These are phyloP conservation scores for Aspergillus costaricaensis DNA, from an alignment of 2,329 filamentous ascomycete genomes.

Conservation along the genomic window DNA sequence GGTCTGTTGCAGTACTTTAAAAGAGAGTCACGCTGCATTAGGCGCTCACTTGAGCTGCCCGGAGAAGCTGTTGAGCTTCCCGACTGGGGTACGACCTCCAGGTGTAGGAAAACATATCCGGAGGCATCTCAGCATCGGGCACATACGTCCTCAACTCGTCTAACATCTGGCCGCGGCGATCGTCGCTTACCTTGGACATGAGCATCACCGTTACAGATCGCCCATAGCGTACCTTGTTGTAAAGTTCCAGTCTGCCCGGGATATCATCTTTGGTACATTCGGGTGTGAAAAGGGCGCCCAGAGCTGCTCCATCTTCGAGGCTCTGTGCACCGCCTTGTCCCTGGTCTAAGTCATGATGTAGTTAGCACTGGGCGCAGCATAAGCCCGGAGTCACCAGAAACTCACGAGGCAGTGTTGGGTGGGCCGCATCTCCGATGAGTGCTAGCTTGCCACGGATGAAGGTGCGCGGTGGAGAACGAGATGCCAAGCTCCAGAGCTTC, in stretches of 20 bases:
- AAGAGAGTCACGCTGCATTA: not conserved
- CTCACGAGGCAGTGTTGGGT: constrained; percentile 23
- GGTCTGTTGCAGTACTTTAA: no score
- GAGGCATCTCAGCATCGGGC: constrained; percentile 14
- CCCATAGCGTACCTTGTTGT: constrained; percentile 19
- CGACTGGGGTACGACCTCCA: constrained; percentile 13
- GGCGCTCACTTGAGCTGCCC: not conserved
- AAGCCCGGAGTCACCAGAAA: not conserved
- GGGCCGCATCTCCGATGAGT: constrained; percentile 26
- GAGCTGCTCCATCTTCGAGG: constrained; percentile 40
- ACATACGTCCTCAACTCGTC: constrained; percentile 18
- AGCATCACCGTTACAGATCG: constrained; percentile 26
- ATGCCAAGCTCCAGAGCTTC: constrained; percentile 24
- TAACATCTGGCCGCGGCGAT: constrained; percentile 16
- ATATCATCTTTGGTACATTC: constrained; percentile 15
- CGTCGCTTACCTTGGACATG: constrained; percentile 20
- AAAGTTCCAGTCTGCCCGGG: constrained; percentile 19
- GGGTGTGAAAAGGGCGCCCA: constrained; percentile 33
- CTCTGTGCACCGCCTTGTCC: constrained; percentile 43
- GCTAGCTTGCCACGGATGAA: constrained; percentile 22
- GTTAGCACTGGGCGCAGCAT: not conserved
- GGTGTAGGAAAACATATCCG: constrained; percentile 14
- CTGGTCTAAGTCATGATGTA: constrained; percentile 34
- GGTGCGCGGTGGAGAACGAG: constrained; percentile 13
- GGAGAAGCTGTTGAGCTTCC: constrained; percentile 2